Evolutionary conservation across 1,284 basidiomycete genomes (phyloP), one percentile per base, ranked within the genome.

Genomic region (Ceratorhiza oryzae-sativae): DNA sequence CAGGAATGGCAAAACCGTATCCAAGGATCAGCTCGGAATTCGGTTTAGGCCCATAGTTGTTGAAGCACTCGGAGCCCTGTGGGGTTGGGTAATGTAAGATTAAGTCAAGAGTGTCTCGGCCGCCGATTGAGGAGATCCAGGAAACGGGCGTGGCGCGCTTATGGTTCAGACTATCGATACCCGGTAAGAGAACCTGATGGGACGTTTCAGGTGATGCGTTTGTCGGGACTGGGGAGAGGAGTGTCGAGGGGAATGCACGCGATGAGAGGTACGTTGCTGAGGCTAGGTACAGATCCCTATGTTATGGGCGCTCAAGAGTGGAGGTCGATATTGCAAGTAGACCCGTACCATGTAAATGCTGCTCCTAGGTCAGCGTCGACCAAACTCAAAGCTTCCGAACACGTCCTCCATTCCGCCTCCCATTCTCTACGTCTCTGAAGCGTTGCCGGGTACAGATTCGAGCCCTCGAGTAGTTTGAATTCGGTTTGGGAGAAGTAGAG

Each of bases 11-110:
- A 80, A 97, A 97, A 0, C 94, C 94, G 77, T 96, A 97, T 1
- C 90, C 92, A 2, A 97, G 84, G 56, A 97, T 87, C 36, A 97
- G 85, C 78, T 95, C 92, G 27, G 93, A 86, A 79, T 95, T 96
- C 0, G 93, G 88, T 79, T 94, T 94, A 0, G 87, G 85, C 0
- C 92, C 93, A 77, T 94, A 94, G 78, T 95, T 96, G 81, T 96
- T 97, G 83, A 90, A 90, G n/a, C 95, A 81, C 79, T 97, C 90
- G 18, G 83, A 76, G 48, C 84, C 85, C 2, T 80, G 73, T 0
- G 75, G 74, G 0, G 83, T 80, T 0, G 82, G 51, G 1, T 77
- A 79, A 74, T 87, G 88, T n/a, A 86, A 79, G 1, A 89, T 80
- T 15, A 85, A 77, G 2, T 81, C 65, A 15, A 74, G 23, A 53